Evolutionary conservation across 2,329 filamentous ascomycete genomes (phyloP), one percentile per base, ranked within the genome.

Genomic region (Talaromyces albobiverticillius): DNA sequence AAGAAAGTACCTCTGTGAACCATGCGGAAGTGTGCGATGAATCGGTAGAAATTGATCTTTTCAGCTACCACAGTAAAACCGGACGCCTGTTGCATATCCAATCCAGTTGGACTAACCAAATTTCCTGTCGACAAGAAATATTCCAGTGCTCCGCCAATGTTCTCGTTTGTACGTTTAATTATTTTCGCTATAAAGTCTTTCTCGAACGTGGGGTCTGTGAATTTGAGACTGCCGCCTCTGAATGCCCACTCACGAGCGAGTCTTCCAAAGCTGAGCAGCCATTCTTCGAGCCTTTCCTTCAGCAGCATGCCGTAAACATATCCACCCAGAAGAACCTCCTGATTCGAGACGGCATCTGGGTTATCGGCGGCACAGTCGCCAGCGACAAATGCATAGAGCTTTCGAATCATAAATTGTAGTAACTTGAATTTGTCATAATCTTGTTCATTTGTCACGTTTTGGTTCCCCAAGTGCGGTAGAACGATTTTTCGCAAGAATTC

Each of bases 1-100:
- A 99, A 99, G 82, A 99, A 99, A 69, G 90, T 94, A 79, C 94
- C 94, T 85, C 94, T 86, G 77, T 99, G 94, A 55, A 99, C 90
- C 91, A 96, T 96, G 62, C 94, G 88, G 82, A 99, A 99, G 73
- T 99, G 94, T 72, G 90, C 94, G 76, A 99, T 95, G 76, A 97
- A 99, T 65, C 94, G 90, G 66, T 95, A 85, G 71, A 97, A 99
- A 76, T 99, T 99, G 69, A 99, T 93, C 80, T 97, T 97, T 71
- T 99, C 94, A 2, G 94, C 94, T 49, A 97, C 92, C 48, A 99
- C 91, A 0, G 90, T 95, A 72, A 95, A 99, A 59, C 94, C 94
- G 11, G 93, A 94, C 0, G 88, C 87, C 72, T 99, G 94, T 68
- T 97, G 94, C 65, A 96, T 73, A 80, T 99, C 94, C 38, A 99